Conservation (phyloP, 2,329 filamentous ascomycete species). For the Colletotrichum siamense region DNA sequence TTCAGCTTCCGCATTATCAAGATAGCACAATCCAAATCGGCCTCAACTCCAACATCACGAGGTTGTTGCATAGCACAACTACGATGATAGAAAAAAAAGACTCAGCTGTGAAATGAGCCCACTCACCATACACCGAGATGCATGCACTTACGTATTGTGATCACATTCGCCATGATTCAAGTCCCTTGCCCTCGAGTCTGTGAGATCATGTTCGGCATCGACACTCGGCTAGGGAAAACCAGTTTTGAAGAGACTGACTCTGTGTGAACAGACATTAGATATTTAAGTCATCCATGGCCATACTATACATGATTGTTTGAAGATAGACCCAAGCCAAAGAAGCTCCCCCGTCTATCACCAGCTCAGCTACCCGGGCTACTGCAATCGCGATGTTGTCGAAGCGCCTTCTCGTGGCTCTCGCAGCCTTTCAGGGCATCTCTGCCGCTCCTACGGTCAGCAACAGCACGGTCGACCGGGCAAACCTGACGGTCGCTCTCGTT, state of each 20-base stretch:
- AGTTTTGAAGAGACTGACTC: not conserved
- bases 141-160: not conserved
- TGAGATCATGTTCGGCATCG: not conserved
- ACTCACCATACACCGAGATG: not conserved
- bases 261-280: not conserved
- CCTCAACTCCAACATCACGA: not conserved
- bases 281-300: not conserved
- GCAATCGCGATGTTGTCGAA: not conserved
- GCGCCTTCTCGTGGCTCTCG: not conserved
- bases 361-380: not conserved
- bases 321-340: not conserved
- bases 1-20: not conserved
- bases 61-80: not conserved
- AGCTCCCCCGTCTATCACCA: not conserved
- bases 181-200: not conserved
- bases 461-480: not conserved
- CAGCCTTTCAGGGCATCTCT: not conserved
- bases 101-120: not conserved
- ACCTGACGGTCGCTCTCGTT: not conserved
- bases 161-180: not conserved
- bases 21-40: not conserved
- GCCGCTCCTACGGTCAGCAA: not conserved
- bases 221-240: not conserved
- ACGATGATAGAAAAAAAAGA: not conserved
- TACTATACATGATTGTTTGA: not conserved